These are phyloP conservation scores for Pisolithus orientalis DNA, from an alignment of 768 basidiomycete genomes.

Conservation along the genomic window DNA sequence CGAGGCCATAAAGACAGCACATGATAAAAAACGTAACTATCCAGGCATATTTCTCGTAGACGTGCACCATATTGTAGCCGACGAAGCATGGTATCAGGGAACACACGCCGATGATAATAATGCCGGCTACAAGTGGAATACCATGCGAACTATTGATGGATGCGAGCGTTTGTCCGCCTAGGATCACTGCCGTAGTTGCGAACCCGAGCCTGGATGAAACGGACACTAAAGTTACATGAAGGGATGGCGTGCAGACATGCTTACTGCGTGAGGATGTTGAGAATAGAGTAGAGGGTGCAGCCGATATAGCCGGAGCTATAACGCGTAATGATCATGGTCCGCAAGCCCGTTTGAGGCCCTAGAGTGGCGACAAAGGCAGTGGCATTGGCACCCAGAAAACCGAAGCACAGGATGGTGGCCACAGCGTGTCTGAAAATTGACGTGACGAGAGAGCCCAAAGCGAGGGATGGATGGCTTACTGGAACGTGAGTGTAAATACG, in stretches of 20 bases:
- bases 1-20: conserved; percentile 47
- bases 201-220: conserved; percentile 37
- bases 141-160: conserved; percentile 36
- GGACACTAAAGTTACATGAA: neutral
- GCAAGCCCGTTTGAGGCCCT: conserved; percentile 46
- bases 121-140: conserved; percentile 41
- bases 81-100: conserved; percentile 41
- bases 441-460: neutral
- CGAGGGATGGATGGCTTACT: conserved; percentile 20
- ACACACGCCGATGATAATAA: conserved; percentile 40
- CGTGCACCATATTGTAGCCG: conserved; percentile 40
- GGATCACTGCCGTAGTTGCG: conserved; percentile 41
- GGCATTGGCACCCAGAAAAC: conserved; percentile 34
- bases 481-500: conserved; percentile 42
- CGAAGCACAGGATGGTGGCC: conserved; percentile 41
- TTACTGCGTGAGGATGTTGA: conserved; percentile 48
- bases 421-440: conserved; percentile 31
- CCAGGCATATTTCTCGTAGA: conserved; percentile 55
- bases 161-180: conserved; percentile 47
- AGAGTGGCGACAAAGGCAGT: conserved; percentile 49
- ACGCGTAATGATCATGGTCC: conserved; percentile 48
- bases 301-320: conserved; percentile 46
- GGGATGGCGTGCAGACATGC: neutral
- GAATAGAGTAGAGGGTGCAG: conserved; percentile 41
- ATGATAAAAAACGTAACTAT: conserved; percentile 40